Base-by-base conservation (phyloP, 2,329 filamentous ascomycete species). In the Aspergillus nomiae region DNA sequence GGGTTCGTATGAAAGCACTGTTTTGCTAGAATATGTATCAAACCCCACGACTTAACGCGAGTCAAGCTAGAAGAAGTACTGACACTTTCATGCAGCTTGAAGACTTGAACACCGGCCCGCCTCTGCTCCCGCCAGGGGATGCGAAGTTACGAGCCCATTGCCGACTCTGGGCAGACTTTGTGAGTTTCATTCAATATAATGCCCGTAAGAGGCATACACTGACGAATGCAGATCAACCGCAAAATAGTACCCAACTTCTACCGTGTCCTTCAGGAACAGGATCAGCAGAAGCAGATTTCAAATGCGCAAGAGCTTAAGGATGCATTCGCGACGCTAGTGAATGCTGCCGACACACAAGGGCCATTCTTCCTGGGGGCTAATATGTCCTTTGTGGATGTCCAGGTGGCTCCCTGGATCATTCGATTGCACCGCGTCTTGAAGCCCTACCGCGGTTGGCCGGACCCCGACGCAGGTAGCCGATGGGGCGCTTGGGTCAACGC, bases 21-120 rank as follows among this genome's bases (percentile, higher is more conserved):
- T 96, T 3, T 85, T 96, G 70, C 84, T 96, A 75, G 92, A 96
- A 89, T 96, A 96, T 77, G 89, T 91, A 79, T 68, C 26, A 19
- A 55, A 26, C 2, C 51, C 51, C n/a, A 85, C 74, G 26, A 16
- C 48, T 34, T 32, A 16, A 51, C 19, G 12, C 28, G n/a, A 11
- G 5, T 12, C 48, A 51, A 21, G 19, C 28, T 32, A 24, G n/a
- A 32, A 16, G 19, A 50, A 28, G 21, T 43, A 28, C 38, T 56
- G 32, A 64, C 32, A 14, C 38, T 41, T 50, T 56, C 12, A 41
- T 65, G n/a, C 70, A 90, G 87, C 84, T 95, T 41, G 92, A 96
- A 72, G 93, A 96, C 70, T 78, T 92, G 32, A 82, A 86, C 36
- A 76, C 83, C 30, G 86, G 86, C 1, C 80, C 84, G 5, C 77